Evolutionary conservation across 2,329 filamentous ascomycete genomes (phyloP), one percentile per base, ranked within the genome.

Genomic region (Keithomyces neogunnii): DNA sequence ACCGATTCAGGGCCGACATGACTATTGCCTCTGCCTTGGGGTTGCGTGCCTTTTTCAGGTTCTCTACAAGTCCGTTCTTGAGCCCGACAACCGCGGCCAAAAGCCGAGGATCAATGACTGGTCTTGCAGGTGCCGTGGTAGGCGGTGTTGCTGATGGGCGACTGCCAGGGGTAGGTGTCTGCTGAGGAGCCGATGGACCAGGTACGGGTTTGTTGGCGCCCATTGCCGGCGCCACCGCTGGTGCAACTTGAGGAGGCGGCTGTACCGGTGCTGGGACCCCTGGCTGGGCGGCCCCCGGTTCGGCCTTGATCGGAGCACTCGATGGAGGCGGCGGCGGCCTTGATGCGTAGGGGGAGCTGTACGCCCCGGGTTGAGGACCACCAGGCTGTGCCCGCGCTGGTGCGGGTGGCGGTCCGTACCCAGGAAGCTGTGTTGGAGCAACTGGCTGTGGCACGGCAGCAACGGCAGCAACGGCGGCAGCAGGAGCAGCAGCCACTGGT

Each of bases 1-100:
- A 74, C 30, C 75, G 74, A 55, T 77, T 78, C 54, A 79, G 65
- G 10, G 76, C 76, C 5, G 74, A 77, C 69, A 77, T 75, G 53
- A 77, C 73, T 29, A 77, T 71, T 29, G 69, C 72, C 51, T 76
- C 70, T 13, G 73, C 66, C 51, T 70, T 67, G 30, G 70, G 68
- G 10, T 67, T 66, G 11, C 68, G 66, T 1, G 70, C 69, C 54
- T 70, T 72, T 47, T 67, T 67, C 42, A 78, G 66, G 51, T 74
- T 74, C 48, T 71, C 67, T 9, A 73, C 66, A 13, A 78, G 65
- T 8, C 74, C 72, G 9, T 71, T 69, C 57, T 74, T 75, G 60
- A 79, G 71, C 19, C 67, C 67, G 35, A 69, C 66, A 19, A 79
- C 67, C 11, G 71, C 69, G 5, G 62, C 57, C 28, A 73, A 62